A percentile compares a stretch with the other conserved stretches of the same genome.
These are phyloP conservation scores for Euryodendron excelsum DNA, from an alignment of 148 eudicot species.

Conservation along the genomic window DNA sequence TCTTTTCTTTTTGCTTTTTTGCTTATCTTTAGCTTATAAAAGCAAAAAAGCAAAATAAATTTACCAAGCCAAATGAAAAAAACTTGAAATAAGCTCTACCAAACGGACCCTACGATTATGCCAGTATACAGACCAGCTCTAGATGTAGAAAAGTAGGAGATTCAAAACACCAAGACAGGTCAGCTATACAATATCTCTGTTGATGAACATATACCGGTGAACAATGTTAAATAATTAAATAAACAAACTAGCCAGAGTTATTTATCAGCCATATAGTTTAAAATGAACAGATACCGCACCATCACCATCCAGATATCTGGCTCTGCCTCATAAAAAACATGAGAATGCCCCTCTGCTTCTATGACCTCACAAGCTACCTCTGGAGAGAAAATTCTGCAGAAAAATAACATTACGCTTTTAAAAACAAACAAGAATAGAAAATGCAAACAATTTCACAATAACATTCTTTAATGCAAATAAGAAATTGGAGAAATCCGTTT, in stretches of 20 bases:
- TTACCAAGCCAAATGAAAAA: too few relatives aligned
- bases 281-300: conserved; percentile 44
- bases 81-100: too few relatives aligned
- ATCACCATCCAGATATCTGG: conserved; percentile 99
- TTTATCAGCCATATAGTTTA: conserved; percentile 5
- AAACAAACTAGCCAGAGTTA: neutral
- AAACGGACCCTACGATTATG: too few relatives aligned
- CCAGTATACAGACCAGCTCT: neutral
- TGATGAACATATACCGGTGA: neutral
- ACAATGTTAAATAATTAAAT: neutral
- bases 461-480: neutral
- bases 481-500: neutral
- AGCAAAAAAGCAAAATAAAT: too few relatives aligned
- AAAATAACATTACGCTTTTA: conserved; percentile 11
- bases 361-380: conserved; percentile 97
- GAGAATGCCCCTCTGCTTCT: conserved; percentile 92
- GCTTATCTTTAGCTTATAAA: too few relatives aligned
- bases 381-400: conserved; percentile 92
- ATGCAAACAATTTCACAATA: neutral
- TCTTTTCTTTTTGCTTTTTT: too few relatives aligned
- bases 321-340: conserved; percentile 89
- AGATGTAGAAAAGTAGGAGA: conserved; percentile 2
- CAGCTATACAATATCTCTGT: neutral
- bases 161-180: conserved; percentile 8
- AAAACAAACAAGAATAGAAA: neutral